A percentile compares a stretch with the other conserved stretches of the same genome.
Conservation (phyloP, 805 yeast genomes). For the Candida nitratophila region DNA sequence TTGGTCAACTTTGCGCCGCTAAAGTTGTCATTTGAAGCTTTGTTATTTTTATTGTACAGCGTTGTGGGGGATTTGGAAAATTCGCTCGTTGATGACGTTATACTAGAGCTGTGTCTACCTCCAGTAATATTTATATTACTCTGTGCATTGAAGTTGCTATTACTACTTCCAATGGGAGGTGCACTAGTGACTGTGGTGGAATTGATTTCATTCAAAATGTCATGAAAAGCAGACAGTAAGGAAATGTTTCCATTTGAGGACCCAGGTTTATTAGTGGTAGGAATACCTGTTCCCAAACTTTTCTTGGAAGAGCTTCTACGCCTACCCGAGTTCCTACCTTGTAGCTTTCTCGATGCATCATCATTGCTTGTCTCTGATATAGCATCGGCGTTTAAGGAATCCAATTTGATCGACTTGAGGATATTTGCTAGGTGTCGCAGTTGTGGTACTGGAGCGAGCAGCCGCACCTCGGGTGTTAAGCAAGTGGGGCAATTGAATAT, state of each 20-base stretch:
- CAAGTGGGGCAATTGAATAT: slow-evolving; percentile 32
- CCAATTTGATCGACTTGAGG: neutral
- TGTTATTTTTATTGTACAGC: neutral
- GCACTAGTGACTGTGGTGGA: neutral
- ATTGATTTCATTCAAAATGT: slow-evolving; percentile 15
- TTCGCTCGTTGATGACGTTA: neutral
- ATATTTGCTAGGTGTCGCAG: slow-evolving; percentile 21
- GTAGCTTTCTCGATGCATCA: neutral
- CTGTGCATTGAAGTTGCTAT: slow-evolving; percentile 3
- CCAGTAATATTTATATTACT: slow-evolving; percentile 14
- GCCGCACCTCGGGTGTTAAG: slow-evolving; percentile 9
- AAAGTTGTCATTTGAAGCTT: neutral
- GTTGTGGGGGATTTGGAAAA: neutral
- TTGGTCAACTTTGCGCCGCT: too few species aligned
- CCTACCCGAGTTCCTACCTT: neutral
- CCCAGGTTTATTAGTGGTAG: neutral
- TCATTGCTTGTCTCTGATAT: slow-evolving; percentile 5
- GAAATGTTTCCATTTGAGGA: slow-evolving; percentile 12
- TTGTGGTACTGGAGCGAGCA: slow-evolving; percentile 28
- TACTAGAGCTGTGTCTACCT: neutral
- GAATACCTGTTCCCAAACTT: neutral
- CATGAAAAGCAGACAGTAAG: slow-evolving; percentile 28
- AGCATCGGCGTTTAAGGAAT: slow-evolving; percentile 1
- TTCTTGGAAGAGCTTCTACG: slow-evolving; percentile 10
- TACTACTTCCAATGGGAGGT: neutral